These are phyloP conservation scores for Suillus clintonianus DNA, from an alignment of 768 basidiomycete species.

Conservation along the genomic window DNA sequence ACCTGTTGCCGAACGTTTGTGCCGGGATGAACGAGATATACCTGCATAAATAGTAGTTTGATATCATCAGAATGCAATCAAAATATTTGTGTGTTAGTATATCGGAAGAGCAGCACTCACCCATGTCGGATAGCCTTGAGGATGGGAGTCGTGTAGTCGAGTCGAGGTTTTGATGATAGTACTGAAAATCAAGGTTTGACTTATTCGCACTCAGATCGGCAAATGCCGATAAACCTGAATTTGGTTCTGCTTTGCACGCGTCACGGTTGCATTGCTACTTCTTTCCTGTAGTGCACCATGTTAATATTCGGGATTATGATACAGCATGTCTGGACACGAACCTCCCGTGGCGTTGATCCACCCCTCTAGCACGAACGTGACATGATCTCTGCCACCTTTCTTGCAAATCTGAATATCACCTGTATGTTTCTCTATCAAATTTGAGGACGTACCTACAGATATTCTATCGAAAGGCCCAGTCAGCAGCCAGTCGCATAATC, in stretches of 20 bases:
- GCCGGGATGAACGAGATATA: constrained; percentile 96
- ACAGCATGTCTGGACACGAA: background rate
- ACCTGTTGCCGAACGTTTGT: constrained; percentile 94
- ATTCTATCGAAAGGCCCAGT: background rate
- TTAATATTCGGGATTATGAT: background rate
- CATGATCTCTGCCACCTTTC: background rate
- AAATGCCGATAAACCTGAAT: constrained; percentile 22
- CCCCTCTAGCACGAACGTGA: background rate
- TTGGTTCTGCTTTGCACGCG: constrained; percentile 4
- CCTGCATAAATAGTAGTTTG: constrained; percentile 46
- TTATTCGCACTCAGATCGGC: constrained; percentile 30
- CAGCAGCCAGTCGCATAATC: background rate
- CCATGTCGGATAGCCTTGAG: constrained; percentile 79
- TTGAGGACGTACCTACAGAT: background rate
- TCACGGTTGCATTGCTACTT: background rate
- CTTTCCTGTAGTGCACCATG: too few species aligned
- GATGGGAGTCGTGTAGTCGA: constrained; percentile 49
- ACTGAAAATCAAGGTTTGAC: constrained; percentile 39
- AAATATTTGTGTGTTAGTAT: background rate
- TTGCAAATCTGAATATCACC: background rate
- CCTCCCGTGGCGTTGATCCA: background rate
- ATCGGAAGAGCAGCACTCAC: constrained; percentile 48
- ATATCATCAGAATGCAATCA: constrained; percentile 10
- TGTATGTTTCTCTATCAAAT: background rate
- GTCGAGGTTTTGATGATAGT: constrained; percentile 57